Percentiles rank a stretch among this genome's conserved stretches.
phyloP scores from a whole-genome alignment of 352 stramenopile genomes.

The Globisporangium nagaii region DNA sequence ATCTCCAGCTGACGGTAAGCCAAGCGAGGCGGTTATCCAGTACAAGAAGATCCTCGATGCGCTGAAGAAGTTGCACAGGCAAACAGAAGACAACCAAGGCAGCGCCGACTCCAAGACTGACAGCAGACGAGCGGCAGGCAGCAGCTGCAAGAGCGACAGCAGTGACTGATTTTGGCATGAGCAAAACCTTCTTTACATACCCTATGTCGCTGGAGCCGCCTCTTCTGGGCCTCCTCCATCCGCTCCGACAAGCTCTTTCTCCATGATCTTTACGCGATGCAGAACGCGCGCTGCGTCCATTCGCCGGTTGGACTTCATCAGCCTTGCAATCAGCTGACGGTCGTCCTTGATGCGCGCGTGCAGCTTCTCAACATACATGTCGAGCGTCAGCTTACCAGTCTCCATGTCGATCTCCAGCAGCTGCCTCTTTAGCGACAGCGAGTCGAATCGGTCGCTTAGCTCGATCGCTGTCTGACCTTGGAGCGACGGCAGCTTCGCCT shows the following conservation, averaged over 20 bases:
- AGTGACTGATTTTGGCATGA: neutral
- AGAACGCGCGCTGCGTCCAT: slow-evolving; percentile 65
- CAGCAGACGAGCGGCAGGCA: slow-evolving; percentile 2
- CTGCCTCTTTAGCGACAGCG: slow-evolving; percentile 71
- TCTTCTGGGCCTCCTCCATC: slow-evolving; percentile 16
- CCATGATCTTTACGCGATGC: slow-evolving; percentile 71
- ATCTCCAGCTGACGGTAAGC: neutral
- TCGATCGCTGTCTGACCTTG: slow-evolving; percentile 27
- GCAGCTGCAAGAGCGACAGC: slow-evolving; percentile 6
- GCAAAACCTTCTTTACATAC: too few species aligned
- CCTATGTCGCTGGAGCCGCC: neutral
- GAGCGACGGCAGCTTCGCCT: slow-evolving; percentile 37
- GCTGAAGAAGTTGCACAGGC: slow-evolving; percentile 20
- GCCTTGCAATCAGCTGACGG: slow-evolving; percentile 32
- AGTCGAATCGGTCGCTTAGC: slow-evolving; percentile 53
- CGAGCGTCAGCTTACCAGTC: slow-evolving; percentile 65
- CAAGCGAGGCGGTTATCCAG: slow-evolving; percentile 10
- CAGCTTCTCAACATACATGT: slow-evolving; percentile 59
- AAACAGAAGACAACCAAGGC: neutral
- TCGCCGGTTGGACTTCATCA: slow-evolving; percentile 37
- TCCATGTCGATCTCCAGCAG: slow-evolving; percentile 82
- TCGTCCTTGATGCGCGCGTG: slow-evolving; percentile 45
- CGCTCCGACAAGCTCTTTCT: slow-evolving; percentile 57
- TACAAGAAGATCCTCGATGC: slow-evolving; percentile 32
- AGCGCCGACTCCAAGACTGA: neutral